These are phyloP conservation scores for Moringa oleifera DNA, from an alignment of 345 rosid genomes.

Conservation along the genomic window DNA sequence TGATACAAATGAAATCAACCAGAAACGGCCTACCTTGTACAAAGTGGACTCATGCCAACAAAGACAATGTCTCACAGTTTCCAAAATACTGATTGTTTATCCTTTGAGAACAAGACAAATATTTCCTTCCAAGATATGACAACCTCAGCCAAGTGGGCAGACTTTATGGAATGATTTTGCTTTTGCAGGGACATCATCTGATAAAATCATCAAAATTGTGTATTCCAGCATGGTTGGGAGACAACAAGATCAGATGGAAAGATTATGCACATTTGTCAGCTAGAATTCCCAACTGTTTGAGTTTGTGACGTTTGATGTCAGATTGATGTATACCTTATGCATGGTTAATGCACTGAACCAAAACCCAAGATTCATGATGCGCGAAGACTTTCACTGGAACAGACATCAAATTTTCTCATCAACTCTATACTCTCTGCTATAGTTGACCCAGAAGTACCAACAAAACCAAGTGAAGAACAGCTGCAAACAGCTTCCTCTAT, in stretches of 20 bases:
- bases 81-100: no score
- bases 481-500: slow-evolving; percentile 85
- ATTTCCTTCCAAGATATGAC: not conserved
- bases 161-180: not conserved
- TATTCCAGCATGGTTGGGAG: no score
- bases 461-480: slow-evolving; percentile 91
- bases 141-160: not conserved
- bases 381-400: slow-evolving; percentile 17
- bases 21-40: no score
- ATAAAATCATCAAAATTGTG: not conserved
- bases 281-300: not conserved
- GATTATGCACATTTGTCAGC: no score
- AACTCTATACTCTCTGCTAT: slow-evolving; percentile 74
- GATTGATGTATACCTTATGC: no score
- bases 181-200: not conserved
- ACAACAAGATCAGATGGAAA: no score
- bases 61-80: no score
- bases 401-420: slow-evolving; percentile 58
- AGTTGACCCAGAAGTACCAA: slow-evolving; percentile 91
- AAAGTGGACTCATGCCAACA: no score
- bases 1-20: no score
- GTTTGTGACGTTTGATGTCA: no score
- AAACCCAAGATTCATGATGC: no score
- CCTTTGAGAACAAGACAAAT: not conserved
- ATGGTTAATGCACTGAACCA: no score